Percentiles rank a stretch among this genome's conserved stretches.
These are phyloP conservation scores for Stephania yunnanensis DNA, from an alignment of 164 flowering plant genomes.

Conservation along the genomic window DNA sequence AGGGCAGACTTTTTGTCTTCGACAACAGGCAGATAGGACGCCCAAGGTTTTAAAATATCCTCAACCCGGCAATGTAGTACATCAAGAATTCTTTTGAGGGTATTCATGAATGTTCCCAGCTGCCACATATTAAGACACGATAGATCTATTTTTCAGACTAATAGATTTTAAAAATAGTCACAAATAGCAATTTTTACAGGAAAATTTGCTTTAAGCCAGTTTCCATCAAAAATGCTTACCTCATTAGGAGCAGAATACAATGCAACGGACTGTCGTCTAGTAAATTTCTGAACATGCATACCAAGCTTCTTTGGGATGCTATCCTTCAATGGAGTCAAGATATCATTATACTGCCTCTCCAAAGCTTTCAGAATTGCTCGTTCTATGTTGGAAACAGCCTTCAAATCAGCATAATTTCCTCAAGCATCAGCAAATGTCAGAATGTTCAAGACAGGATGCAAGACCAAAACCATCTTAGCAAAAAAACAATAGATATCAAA, in stretches of 20 bases:
- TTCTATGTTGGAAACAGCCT: conserved; percentile 83
- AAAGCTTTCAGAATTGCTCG: conserved; percentile 73
- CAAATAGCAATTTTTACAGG: neutral
- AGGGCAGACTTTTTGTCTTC: conserved; percentile 56
- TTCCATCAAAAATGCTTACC: conserved; percentile 34
- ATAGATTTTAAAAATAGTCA: neutral
- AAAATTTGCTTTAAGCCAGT: neutral
- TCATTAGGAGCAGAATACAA: conserved; percentile 65
- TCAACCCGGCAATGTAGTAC: conserved; percentile 72
- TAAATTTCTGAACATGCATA: conserved; percentile 80
- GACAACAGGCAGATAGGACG: conserved; percentile 54
- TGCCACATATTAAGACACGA: conserved; percentile 23
- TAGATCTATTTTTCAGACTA: conserved; percentile 3
- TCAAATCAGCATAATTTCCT: conserved; percentile 8
- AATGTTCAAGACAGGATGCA: neutral
- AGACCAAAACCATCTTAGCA: neutral
- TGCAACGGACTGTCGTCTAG: conserved; percentile 77
- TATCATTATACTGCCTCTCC: conserved; percentile 79
- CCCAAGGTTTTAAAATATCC: conserved; percentile 75
- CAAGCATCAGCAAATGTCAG: conserved; percentile 7
- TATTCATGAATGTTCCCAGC: conserved; percentile 80
- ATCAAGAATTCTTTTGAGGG: conserved; percentile 85
- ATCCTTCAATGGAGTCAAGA: conserved; percentile 79
- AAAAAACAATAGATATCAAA: neutral
- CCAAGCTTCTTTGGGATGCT: conserved; percentile 83